These are phyloP conservation scores for Kickxella alabastrina DNA, from an alignment of 192 early-diverging fungal species.

Conservation along the genomic window DNA sequence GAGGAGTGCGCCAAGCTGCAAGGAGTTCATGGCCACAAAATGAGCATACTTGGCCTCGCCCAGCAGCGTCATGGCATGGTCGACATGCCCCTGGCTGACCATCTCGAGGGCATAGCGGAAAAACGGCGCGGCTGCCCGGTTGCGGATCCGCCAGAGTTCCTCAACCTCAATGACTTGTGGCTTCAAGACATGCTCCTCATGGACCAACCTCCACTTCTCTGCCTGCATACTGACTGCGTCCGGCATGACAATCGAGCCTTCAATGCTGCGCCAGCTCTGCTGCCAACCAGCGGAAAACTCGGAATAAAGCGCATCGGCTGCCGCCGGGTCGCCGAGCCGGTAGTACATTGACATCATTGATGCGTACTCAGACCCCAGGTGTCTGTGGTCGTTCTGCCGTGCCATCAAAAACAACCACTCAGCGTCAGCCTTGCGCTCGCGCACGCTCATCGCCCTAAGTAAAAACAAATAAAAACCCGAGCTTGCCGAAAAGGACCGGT, in stretches of 20 bases:
- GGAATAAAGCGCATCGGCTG: conserved; percentile 14
- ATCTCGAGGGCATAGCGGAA: conserved; percentile 18
- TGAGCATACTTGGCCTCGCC: conserved; percentile 8
- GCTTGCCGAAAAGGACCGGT: not conserved
- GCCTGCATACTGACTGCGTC: conserved; percentile 16
- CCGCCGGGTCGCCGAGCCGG: conserved; percentile 3
- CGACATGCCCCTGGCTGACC: conserved; percentile 1
- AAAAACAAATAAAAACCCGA: conserved; percentile 2
- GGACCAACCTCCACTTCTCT: conserved; percentile 22
- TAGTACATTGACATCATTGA: conserved; percentile 41
- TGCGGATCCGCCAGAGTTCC: conserved; percentile 10
- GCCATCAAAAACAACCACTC: conserved; percentile 20
- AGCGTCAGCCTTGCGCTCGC: conserved; percentile 16
- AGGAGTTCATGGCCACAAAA: conserved; percentile 1
- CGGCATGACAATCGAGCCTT: conserved; percentile 11
- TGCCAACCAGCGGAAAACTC: conserved; percentile 9
- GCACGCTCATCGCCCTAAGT: conserved; percentile 16
- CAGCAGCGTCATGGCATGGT: conserved; percentile 10
- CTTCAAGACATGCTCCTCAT: conserved; percentile 4
- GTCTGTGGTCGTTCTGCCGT: not conserved
- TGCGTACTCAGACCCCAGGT: conserved; percentile 13
- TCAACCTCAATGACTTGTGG: conserved; percentile 3
- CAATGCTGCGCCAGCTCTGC: conserved; percentile 6
- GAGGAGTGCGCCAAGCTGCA: conserved; percentile 17
- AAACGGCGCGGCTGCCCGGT: conserved; percentile 21